Percentiles rank a stretch among this genome's conserved stretches.
Conservation (phyloP, 2,329 filamentous ascomycete genomes). For the Aspergillaceae sp. region DNA sequence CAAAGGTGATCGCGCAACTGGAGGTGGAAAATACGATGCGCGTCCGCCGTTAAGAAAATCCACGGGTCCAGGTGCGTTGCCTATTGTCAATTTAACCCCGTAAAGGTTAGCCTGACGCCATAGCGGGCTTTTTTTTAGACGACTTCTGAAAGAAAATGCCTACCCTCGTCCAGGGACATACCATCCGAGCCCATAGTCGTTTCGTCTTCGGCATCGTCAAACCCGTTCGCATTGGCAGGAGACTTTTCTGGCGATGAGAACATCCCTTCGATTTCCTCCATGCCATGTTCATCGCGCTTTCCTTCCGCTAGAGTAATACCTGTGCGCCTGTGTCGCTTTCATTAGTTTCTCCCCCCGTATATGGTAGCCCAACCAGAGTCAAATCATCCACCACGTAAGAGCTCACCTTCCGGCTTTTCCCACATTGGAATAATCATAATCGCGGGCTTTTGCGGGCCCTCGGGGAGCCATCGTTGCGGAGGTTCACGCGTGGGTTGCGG, state of each 20-base stretch:
- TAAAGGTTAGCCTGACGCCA: neutral
- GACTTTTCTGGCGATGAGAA: conserved; percentile 78
- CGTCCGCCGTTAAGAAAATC: conserved; percentile 33
- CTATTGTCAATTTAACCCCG: conserved; percentile 14
- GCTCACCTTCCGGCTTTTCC: conserved; percentile 40
- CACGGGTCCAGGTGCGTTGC: conserved; percentile 33
- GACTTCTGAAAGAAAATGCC: neutral
- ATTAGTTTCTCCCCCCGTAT: conserved; percentile 7
- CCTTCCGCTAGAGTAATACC: conserved; percentile 75
- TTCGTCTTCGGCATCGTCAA: conserved; percentile 27
- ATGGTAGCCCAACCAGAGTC: neutral
- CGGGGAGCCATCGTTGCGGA: conserved; percentile 29
- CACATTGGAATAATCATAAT: conserved; percentile 41
- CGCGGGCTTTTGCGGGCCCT: conserved; percentile 34
- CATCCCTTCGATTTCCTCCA: conserved; percentile 77
- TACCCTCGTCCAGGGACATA: conserved; percentile 59
- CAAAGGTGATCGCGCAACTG: conserved; percentile 38
- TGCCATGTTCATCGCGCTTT: conserved; percentile 78
- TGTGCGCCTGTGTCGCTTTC: conserved; percentile 60
- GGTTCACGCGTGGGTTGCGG: neutral
- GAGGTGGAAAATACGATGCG: conserved; percentile 29
- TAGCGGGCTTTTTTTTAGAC: no score
- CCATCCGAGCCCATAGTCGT: conserved; percentile 47
- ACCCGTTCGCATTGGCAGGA: conserved; percentile 28
- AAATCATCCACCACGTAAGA: neutral